phyloP scores from a whole-genome alignment of 495 filamentous ascomycete genomes.

The Amorphotheca resinae region DNA sequence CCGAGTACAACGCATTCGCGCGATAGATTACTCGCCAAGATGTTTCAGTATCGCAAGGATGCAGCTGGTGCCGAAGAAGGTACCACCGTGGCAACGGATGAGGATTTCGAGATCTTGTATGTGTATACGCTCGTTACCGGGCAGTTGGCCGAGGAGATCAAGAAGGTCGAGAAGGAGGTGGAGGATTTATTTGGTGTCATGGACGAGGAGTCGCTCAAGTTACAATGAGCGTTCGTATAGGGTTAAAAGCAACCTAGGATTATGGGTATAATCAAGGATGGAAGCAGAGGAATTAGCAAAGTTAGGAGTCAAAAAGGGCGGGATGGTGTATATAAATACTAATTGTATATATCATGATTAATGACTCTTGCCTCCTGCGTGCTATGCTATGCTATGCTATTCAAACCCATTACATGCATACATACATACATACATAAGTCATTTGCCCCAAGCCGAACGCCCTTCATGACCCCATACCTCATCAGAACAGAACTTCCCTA shows the following conservation, averaged over 20 bases:
- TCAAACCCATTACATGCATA: no score
- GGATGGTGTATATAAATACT: neutral
- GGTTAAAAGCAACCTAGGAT: neutral
- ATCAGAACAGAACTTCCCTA: constrained; percentile 16
- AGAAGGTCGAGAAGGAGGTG: constrained; percentile 53
- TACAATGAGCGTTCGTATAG: constrained; percentile 7
- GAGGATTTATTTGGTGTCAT: constrained; percentile 63
- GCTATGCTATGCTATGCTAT: neutral
- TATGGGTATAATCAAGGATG: neutral
- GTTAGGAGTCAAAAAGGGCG: neutral
- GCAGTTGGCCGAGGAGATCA: constrained; percentile 59
- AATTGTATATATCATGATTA: constrained; percentile 2
- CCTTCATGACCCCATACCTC: constrained; percentile 3
- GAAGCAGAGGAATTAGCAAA: no score
- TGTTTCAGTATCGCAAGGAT: constrained; percentile 70
- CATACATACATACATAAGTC: neutral
- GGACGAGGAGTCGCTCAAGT: constrained; percentile 20
- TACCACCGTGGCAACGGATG: constrained; percentile 27
- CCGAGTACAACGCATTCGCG: constrained; percentile 70
- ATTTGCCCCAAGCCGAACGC: neutral
- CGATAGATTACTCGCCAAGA: constrained; percentile 77
- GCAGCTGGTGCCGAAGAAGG: constrained; percentile 34
- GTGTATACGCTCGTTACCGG: constrained; percentile 51
- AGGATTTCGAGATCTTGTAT: constrained; percentile 42
- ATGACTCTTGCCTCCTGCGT: neutral